A percentile compares a stretch with the other conserved stretches of the same genome.
Evolutionary conservation across 352 stramenopile genomes (phyloP).

Genomic region (Saprolegnia parasitica): DNA sequence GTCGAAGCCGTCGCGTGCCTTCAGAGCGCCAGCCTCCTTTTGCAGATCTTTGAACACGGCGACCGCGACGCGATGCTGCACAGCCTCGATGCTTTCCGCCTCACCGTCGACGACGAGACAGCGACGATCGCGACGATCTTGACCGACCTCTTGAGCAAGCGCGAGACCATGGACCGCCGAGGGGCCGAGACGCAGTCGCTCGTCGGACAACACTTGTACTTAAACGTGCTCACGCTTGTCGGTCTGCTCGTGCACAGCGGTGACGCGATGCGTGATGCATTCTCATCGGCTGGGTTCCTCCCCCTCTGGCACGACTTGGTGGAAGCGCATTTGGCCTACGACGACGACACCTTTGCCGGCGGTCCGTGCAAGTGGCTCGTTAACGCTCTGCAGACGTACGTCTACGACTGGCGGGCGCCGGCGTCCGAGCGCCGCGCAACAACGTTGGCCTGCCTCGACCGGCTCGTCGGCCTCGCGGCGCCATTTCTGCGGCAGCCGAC

Average conservation of each 20-base stretch:
- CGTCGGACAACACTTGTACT: constrained; percentile 25
- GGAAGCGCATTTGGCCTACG: neutral
- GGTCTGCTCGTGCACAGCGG: constrained; percentile 17
- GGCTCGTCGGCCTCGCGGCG: constrained; percentile 1
- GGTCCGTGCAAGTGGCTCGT: neutral
- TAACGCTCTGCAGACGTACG: neutral
- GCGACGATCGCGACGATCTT: constrained; percentile 2
- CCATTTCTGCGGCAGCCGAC: constrained; percentile 13
- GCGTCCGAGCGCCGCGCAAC: neutral
- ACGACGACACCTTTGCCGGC: neutral
- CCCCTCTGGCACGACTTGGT: constrained; percentile 5
- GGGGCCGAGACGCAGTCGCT: neutral
- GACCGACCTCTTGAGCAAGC: neutral
- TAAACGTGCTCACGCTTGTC: constrained; percentile 16
- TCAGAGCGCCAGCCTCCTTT: constrained; percentile 3
- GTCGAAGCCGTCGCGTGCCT: constrained; percentile 24
- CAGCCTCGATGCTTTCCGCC: neutral
- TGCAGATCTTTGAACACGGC: constrained; percentile 24
- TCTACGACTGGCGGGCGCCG: constrained; percentile 18
- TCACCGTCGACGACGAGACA: neutral
- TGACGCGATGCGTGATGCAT: neutral
- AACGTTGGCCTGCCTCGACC: constrained; percentile 15
- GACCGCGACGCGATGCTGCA: neutral
- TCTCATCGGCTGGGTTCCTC: neutral
- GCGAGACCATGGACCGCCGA: constrained; percentile 17